phyloP scores from a whole-genome alignment of 2,329 filamentous ascomycete genomes.

The Fusarium illudens region DNA sequence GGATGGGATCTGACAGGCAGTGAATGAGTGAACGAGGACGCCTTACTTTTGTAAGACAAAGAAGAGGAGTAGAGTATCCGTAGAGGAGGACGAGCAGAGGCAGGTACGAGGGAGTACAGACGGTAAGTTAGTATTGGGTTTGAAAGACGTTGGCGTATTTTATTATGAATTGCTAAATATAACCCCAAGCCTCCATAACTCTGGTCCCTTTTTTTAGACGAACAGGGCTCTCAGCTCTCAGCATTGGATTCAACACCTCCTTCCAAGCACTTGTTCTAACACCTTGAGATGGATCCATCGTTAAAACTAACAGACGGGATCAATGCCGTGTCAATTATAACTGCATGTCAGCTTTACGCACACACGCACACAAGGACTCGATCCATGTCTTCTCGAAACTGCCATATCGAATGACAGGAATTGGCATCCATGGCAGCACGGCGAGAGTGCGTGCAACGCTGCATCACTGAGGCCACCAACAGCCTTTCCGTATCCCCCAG shows the following conservation, averaged over 20 bases:
- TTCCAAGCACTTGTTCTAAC: not conserved
- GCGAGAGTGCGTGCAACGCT: not conserved
- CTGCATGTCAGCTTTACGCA: not conserved
- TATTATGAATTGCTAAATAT: not conserved
- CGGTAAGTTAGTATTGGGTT: not conserved
- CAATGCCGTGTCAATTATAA: not conserved
- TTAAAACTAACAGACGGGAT: not conserved
- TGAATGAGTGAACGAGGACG: not conserved
- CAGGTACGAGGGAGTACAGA: not conserved
- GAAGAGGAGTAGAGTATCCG: too few relatives aligned
- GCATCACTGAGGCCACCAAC: constrained; percentile 19
- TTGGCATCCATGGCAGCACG: not conserved
- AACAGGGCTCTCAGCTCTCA: not conserved
- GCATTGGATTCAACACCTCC: too few relatives aligned
- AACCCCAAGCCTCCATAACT: not conserved
- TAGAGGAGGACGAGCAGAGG: not conserved
- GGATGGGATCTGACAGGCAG: not conserved
- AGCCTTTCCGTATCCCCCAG: not conserved
- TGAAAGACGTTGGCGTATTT: not conserved
- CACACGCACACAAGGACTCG: not conserved
- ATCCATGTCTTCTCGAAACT: not conserved
- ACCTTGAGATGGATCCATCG: not conserved
- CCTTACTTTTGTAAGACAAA: not conserved
- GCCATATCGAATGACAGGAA: not conserved
- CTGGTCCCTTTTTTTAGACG: not conserved